These are phyloP conservation scores for Anastatica hierochuntica DNA, from an alignment of 345 rosid genomes.

Conservation along the genomic window DNA sequence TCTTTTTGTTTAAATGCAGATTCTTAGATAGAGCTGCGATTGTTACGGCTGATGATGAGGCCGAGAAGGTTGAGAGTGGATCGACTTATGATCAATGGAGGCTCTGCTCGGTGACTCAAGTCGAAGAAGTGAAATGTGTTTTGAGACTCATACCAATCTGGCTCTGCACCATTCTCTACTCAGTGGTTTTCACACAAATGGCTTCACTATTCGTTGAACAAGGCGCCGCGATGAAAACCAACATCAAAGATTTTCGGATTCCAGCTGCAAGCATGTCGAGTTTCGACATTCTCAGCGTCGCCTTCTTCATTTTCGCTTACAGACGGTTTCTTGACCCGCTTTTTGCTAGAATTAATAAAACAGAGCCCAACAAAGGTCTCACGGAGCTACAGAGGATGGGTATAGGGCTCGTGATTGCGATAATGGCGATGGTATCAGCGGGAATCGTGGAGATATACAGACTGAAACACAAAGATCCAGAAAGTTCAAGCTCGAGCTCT, in stretches of 20 bases:
- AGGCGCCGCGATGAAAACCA: constrained; percentile 97
- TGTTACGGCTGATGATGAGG: constrained; percentile 50
- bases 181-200: constrained; percentile 41
- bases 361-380: constrained; percentile 41
- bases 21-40: constrained; percentile 93
- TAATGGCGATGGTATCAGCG: constrained; percentile 82
- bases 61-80: constrained; percentile 40
- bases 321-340: constrained; percentile 77
- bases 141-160: constrained; percentile 86
- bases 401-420: constrained; percentile 79
- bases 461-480: neutral
- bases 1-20: too few species aligned
- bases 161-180: constrained; percentile 89
- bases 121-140: constrained; percentile 97
- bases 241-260: constrained; percentile 5
- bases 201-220: constrained; percentile 97
- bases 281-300: constrained; percentile 91
- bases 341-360: constrained; percentile 39
- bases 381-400: constrained; percentile 98
- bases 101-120: constrained; percentile 86
- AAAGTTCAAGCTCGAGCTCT: constrained; percentile 59
- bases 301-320: constrained; percentile 73
- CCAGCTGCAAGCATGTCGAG: constrained; percentile 21
- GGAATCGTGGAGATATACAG: constrained; percentile 77
- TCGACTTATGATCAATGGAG: constrained; percentile 42